Conservation (phyloP, 2,329 filamentous ascomycete species). For the Stemphylium vesicarium region DNA sequence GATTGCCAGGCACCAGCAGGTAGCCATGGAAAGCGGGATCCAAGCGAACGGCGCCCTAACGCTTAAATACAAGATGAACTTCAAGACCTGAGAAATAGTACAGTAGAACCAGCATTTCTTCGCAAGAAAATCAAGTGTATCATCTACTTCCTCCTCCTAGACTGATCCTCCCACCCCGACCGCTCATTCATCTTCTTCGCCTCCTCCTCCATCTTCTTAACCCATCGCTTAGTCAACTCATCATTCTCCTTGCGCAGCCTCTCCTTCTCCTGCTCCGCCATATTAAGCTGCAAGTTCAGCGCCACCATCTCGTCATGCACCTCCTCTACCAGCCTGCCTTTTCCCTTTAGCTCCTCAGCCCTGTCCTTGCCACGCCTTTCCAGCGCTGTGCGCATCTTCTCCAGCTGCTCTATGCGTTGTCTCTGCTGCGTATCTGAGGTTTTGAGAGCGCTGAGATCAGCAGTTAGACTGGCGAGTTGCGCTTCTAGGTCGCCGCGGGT, state of each 20-base stretch:
- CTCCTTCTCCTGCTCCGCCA: conserved; percentile 78
- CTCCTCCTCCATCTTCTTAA: conserved; percentile 84
- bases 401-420: conserved; percentile 66
- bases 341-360: conserved; percentile 83
- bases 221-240: conserved; percentile 88
- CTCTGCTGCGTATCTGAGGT: conserved; percentile 65
- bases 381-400: conserved; percentile 66
- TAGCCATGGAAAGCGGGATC: background rate
- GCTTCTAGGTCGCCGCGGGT: conserved; percentile 72
- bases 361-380: conserved; percentile 75
- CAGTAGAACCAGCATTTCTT: background rate
- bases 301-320: conserved; percentile 94
- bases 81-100: background rate
- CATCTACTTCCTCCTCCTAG: conserved; percentile 19
- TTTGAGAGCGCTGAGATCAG: conserved; percentile 70
- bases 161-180: conserved; percentile 37
- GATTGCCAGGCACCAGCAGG: conserved; percentile 32
- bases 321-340: conserved; percentile 82
- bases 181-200: conserved; percentile 80
- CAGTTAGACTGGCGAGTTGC: conserved; percentile 66
- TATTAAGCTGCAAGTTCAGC: conserved; percentile 83
- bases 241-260: conserved; percentile 82
- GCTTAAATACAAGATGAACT: too few species aligned
- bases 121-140: background rate
- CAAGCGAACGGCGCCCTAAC: background rate